Conservation (phyloP, 2,329 filamentous ascomycete species). For the Verticillium nonalfalfae region DNA sequence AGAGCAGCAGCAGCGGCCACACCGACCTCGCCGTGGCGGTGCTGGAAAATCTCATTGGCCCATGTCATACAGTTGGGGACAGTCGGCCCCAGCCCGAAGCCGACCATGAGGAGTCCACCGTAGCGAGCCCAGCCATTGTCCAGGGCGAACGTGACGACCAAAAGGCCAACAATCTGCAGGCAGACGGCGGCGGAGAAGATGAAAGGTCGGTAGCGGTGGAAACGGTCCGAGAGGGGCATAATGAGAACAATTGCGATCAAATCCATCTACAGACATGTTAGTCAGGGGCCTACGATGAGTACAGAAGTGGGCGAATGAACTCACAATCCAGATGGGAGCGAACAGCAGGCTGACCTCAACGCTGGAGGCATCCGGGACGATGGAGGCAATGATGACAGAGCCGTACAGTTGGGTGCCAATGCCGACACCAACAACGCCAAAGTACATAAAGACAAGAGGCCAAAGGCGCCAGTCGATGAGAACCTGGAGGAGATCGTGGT, state of each 20-base stretch:
- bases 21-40: conserved; percentile 82
- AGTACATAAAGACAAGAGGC: conserved; percentile 87
- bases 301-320: conserved; percentile 21
- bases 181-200: conserved; percentile 74
- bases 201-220: conserved; percentile 70
- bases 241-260: conserved; percentile 79
- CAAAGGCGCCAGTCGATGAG: conserved; percentile 83
- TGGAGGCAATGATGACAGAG: conserved; percentile 76
- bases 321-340: conserved; percentile 86
- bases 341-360: conserved; percentile 77
- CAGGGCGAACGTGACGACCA: conserved; percentile 70
- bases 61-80: conserved; percentile 93
- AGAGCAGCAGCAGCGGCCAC: conserved; percentile 81
- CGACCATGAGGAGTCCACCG: conserved; percentile 81
- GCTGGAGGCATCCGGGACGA: conserved; percentile 65
- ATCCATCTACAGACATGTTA: conserved; percentile 56
- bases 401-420: conserved; percentile 87
- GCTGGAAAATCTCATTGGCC: conserved; percentile 87
- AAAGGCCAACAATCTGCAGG: conserved; percentile 76
- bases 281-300: background rate
- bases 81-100: conserved; percentile 84
- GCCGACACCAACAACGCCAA: conserved; percentile 87
- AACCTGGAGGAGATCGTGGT: conserved; percentile 63
- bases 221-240: conserved; percentile 81
- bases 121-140: conserved; percentile 75